phyloP scores from a whole-genome alignment of 1,284 basidiomycete genomes.

The Ceratobasidium sp. region DNA sequence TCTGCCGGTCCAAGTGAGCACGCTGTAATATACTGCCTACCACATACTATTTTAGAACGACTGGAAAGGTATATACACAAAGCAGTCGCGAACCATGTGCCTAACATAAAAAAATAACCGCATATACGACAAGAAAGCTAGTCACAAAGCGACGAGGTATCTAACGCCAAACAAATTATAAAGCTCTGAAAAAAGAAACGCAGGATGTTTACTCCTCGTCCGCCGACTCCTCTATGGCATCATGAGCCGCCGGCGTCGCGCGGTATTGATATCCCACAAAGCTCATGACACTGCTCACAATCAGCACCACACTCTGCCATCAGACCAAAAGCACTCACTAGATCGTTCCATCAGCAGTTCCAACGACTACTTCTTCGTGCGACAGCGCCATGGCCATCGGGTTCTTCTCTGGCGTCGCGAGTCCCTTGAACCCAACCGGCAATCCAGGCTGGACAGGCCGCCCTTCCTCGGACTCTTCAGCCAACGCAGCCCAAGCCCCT shows the following conservation, averaged over 20 bases:
- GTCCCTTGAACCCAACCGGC: conserved; percentile 69
- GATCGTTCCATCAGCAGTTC: conserved; percentile 86
- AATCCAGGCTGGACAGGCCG: conserved; percentile 48
- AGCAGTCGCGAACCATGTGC: neutral
- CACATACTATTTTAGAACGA: neutral
- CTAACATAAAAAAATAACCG: neutral
- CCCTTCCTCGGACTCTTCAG: conserved; percentile 49
- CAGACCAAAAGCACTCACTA: conserved; percentile 61
- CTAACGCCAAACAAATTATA: too few relatives aligned
- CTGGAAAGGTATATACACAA: too few relatives aligned
- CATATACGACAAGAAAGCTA: neutral
- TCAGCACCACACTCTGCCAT: conserved; percentile 35
- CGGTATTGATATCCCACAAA: conserved; percentile 73
- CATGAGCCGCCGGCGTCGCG: too few relatives aligned
- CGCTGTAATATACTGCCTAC: neutral
- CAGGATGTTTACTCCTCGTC: too few relatives aligned
- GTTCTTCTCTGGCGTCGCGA: conserved; percentile 83
- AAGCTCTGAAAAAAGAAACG: too few relatives aligned
- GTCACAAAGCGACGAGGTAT: neutral
- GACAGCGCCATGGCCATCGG: conserved; percentile 88
- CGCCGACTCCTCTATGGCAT: too few relatives aligned
- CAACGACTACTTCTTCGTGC: conserved; percentile 84
- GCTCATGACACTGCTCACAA: conserved; percentile 66
- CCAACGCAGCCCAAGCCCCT: conserved; percentile 73
- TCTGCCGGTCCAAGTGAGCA: neutral